Conservation (phyloP, 2,329 filamentous ascomycete species). For the Fusarium mexicanum region DNA sequence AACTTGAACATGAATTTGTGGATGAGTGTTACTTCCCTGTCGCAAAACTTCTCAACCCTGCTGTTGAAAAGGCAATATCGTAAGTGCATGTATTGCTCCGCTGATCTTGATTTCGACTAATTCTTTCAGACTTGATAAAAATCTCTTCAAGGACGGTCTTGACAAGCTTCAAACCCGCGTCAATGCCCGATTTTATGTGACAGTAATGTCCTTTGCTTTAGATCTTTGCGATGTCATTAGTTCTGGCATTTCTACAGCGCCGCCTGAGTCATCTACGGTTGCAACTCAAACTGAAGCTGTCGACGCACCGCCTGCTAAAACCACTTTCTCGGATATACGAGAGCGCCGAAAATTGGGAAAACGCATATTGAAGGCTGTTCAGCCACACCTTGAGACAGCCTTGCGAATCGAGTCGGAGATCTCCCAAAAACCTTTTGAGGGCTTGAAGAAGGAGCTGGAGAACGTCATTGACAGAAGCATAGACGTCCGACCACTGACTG, state of each 20-base stretch:
- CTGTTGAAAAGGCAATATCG: slow-evolving; percentile 82
- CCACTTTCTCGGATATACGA: slow-evolving; percentile 73
- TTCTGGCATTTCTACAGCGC: slow-evolving; percentile 59
- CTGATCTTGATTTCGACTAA: slow-evolving; percentile 49
- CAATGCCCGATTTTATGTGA: slow-evolving; percentile 67
- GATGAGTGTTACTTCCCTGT: slow-evolving; percentile 94
- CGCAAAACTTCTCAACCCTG: slow-evolving; percentile 76
- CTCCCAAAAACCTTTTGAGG: slow-evolving; percentile 73
- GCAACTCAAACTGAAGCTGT: slow-evolving; percentile 47
- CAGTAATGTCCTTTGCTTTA: slow-evolving; percentile 64
- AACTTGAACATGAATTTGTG: slow-evolving; percentile 81
- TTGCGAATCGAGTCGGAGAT: slow-evolving; percentile 85
- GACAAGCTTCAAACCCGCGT: slow-evolving; percentile 61
- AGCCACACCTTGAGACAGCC: slow-evolving; percentile 80
- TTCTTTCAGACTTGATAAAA: slow-evolving; percentile 68
- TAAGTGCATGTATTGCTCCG: slow-evolving; percentile 61
- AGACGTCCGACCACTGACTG: slow-evolving; percentile 57
- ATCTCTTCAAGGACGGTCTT: slow-evolving; percentile 66
- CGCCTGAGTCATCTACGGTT: slow-evolving; percentile 37
- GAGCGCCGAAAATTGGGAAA: slow-evolving; percentile 88
- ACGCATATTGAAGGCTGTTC: slow-evolving; percentile 84
- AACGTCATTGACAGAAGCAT: slow-evolving; percentile 75
- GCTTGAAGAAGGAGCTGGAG: slow-evolving; percentile 78
- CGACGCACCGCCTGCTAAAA: slow-evolving; percentile 62
- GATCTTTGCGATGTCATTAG: slow-evolving; percentile 66